Evolutionary conservation across 768 basidiomycete genomes (phyloP).

Genomic region (Russula sp.): DNA sequence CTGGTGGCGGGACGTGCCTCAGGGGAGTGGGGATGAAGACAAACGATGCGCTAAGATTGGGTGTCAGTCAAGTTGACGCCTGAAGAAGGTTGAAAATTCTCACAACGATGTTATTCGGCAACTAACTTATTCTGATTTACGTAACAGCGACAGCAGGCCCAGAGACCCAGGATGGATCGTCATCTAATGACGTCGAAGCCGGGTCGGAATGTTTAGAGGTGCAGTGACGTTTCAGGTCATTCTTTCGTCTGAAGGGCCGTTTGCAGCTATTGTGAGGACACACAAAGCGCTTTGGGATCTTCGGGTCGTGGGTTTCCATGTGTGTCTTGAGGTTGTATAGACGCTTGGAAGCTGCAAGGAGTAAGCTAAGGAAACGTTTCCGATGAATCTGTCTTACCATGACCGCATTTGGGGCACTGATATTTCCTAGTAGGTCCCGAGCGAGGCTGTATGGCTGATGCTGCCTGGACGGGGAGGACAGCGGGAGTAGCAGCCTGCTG

Average conservation of each 20-base stretch:
- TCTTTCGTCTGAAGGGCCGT: constrained; percentile 89
- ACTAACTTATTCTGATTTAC: not conserved
- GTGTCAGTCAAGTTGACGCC: not conserved
- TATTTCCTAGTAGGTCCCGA: constrained; percentile 73
- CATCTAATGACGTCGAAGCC: constrained; percentile 23
- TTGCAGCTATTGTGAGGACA: constrained; percentile 73
- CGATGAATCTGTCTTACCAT: constrained; percentile 42
- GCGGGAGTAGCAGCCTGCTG: constrained; percentile 38
- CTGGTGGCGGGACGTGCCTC: constrained; percentile 23
- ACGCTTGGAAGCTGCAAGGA: constrained; percentile 71
- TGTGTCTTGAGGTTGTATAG: constrained; percentile 96
- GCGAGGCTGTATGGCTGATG: constrained; percentile 36
- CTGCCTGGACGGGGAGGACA: constrained; percentile 34
- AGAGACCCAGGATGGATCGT: constrained; percentile 15
- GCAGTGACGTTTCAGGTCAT: constrained; percentile 87
- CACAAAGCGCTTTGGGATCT: constrained; percentile 80
- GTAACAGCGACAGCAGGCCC: constrained; percentile 4
- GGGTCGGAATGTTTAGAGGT: constrained; percentile 61
- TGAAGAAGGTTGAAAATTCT: not conserved
- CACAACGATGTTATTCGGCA: constrained; percentile 1
- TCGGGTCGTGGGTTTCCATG: constrained; percentile 90
- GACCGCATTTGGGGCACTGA: constrained; percentile 67
- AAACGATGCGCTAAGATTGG: not conserved
- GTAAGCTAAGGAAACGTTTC: constrained; percentile 14
- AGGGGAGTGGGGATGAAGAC: not conserved